Base-by-base conservation (phyloP, 2,329 filamentous ascomycete genomes). In the Epichloe elymi region DNA sequence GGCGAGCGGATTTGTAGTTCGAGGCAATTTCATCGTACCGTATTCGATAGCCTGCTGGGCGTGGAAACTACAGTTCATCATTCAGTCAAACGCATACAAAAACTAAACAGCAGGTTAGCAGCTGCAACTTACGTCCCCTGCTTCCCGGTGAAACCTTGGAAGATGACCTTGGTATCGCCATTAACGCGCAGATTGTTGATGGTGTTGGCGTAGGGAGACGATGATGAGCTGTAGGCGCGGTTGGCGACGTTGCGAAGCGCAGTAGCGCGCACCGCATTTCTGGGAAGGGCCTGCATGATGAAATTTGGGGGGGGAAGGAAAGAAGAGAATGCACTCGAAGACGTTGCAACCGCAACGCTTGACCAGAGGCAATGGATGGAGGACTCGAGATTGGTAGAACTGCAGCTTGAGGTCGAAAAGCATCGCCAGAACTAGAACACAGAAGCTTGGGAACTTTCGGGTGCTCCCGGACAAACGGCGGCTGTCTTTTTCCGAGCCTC, bases 1-100 rank as follows among this genome's bases (percentile, higher is more conserved):
- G 26, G 38, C 20, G 36, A 17, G 10, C 12, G 2, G 14, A 30
- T 52, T 7, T 19, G 15, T 11, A 36, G 23, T 17, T 51, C 53
- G 53, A 51, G 49, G 47, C 30, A 54, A 59, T 55, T 62, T 40
- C 40, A 51, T 58, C 69, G 67, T 87, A 94, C 88, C 93, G 74
- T 98, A 98, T 71, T 95, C 93, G 72, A 98, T 96, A 60, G 93
- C 93, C 75, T 96, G 90, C 70, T 88, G 80, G 59, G 93, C 93
- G 72, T 98, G 93, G 79, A 98, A 98, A 63, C 91, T 97, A 61
- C 51, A 44, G 53, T 53, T 51, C 44, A 50, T 33, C 35, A 49
- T 46, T 61, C 51, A 61, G 55, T 44, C 23, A 46, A 30, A 43
- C 41, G 30, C 37, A 33, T 40, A 26, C 19, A 15, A 14, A 38